Conservation (phyloP, 306 rosid species). For the Rosa chinensis region DNA sequence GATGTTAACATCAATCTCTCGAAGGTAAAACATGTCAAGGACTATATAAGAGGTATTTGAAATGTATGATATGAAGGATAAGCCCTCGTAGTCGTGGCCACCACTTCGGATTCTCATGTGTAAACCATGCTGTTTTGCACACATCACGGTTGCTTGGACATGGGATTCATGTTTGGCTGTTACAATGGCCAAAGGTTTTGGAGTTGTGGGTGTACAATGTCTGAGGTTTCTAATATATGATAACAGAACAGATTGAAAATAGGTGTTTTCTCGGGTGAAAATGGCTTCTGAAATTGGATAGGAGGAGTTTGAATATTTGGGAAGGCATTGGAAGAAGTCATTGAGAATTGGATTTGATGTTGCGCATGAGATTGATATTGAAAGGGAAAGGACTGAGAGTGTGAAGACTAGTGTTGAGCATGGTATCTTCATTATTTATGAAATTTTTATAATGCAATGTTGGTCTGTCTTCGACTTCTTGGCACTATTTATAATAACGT, state of each 20-base stretch:
- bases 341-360: not conserved
- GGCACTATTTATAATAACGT: not conserved
- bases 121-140: conserved; percentile 15
- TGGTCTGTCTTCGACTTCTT: not conserved
- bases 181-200: conserved; percentile 31
- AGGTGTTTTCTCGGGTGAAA: conserved; percentile 18
- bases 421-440: not conserved
- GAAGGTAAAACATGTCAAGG: conserved; percentile 41
- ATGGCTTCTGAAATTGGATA: conserved; percentile 29
- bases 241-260: conserved; percentile 10
- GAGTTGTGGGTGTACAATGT: conserved; percentile 16
- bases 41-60: conserved; percentile 31
- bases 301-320: not conserved
- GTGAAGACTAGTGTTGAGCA: not conserved
- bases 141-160: conserved; percentile 27
- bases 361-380: not conserved
- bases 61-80: conserved; percentile 21
- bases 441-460: not conserved
- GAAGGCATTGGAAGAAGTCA: conserved; percentile 20
- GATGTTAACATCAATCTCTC: conserved; percentile 32
- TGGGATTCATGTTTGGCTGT: conserved; percentile 21
- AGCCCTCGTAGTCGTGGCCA: conserved; percentile 42
- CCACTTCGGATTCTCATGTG: conserved; percentile 36
- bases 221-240: conserved; percentile 27
- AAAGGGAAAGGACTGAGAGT: conserved; percentile 3